Conservation (phyloP, 371 early-diverging fungal genomes). For the Actinomortierella ambigua region DNA sequence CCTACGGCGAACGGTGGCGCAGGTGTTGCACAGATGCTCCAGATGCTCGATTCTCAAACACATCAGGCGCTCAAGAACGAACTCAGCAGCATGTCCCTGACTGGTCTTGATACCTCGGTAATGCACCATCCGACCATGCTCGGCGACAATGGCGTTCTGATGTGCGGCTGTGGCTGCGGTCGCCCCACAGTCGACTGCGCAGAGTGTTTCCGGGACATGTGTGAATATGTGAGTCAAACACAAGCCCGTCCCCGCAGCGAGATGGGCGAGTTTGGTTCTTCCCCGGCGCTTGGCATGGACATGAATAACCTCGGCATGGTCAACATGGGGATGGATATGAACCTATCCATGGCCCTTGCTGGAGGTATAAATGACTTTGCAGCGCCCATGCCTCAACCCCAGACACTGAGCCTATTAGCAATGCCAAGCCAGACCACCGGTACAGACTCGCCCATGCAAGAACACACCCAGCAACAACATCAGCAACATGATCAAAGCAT, state of each 20-base stretch:
- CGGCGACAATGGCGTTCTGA: constrained; percentile 54
- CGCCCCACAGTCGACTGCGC: constrained; percentile 60
- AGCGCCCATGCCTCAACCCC: not conserved
- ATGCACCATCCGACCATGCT: constrained; percentile 45
- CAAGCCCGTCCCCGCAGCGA: constrained; percentile 34
- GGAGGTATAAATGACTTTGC: constrained; percentile 9
- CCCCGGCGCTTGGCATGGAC: constrained; percentile 17
- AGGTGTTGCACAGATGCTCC: too few species aligned
- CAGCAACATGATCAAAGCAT: constrained; percentile 15
- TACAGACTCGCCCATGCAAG: constrained; percentile 1
- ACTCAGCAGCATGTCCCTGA: constrained; percentile 13
- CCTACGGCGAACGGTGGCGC: too few species aligned
- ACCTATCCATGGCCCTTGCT: constrained; percentile 16
- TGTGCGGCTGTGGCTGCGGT: constrained; percentile 64
- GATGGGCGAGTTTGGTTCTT: constrained; percentile 13
- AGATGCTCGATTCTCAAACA: constrained; percentile 5
- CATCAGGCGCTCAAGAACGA: constrained; percentile 26
- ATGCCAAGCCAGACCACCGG: constrained; percentile 23
- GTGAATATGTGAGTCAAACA: constrained; percentile 49
- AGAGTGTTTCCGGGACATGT: constrained; percentile 61
- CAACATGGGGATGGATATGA: constrained; percentile 30
- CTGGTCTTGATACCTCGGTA: constrained; percentile 19
- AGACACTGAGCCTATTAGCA: constrained; percentile 23
- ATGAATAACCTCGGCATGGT: constrained; percentile 14
- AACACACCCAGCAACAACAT: constrained; percentile 14